Evolutionary conservation across 768 basidiomycete species (phyloP), one percentile per base, ranked within the genome.

Genomic region (Mycena floridula): DNA sequence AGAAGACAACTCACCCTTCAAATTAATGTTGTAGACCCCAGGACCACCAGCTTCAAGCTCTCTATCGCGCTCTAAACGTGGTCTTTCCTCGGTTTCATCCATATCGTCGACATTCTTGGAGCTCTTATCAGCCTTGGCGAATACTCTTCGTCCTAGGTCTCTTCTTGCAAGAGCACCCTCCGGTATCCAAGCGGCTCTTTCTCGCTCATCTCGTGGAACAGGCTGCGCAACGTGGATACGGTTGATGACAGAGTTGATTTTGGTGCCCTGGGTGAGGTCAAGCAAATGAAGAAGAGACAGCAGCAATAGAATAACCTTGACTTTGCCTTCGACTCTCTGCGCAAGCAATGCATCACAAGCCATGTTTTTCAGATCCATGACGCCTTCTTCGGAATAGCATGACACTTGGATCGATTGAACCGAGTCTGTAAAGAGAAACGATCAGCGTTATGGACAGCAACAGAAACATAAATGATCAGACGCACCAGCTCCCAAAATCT

Each of bases 261-360:
- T 91, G 62, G 71, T 88, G 12, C 95, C 95, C n/a, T n/a, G n/a
- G n/a, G n/a, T n/a, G n/a, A n/a, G n/a, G n/a, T n/a, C n/a, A n/a
- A n/a, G n/a, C n/a, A n/a, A n/a, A n/a, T n/a, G n/a, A n/a, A n/a
- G n/a, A n/a, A n/a, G n/a, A n/a, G n/a, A n/a, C n/a, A n/a, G n/a
- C n/a, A n/a, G n/a, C n/a, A n/a, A n/a, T n/a, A n/a, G n/a, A n/a
- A n/a, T n/a, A n/a, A n/a, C n/a, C 60, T 90, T 91, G 60, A 97
- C 79, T 71, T 98, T 98, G 57, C 73, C 72, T 53, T 96, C 93
- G 40, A 99, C 95, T 26, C 96, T 84, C 59, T 94, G 89, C 1
- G 94, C 90, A 24, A 99, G 83, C 18, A 99, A 79, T 2, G 89
- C 85, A 56, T 98, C 96, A 66, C 96, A 99, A 1, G 95, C 93